phyloP scores from a whole-genome alignment of 2,329 filamentous ascomycete genomes.

The Westerdykella aurantiaca region DNA sequence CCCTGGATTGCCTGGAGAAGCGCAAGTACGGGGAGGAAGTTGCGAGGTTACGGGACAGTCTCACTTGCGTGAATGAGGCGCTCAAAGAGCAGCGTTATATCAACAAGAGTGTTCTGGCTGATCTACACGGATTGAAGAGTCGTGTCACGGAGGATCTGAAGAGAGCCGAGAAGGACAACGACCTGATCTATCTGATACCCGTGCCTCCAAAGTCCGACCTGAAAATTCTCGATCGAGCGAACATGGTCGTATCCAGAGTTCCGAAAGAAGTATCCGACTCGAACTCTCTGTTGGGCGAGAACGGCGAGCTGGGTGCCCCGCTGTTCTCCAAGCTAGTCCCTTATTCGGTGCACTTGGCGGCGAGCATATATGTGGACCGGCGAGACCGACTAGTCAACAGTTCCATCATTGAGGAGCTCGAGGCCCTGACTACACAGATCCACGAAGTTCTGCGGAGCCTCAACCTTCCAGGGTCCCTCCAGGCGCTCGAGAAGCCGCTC shows the following conservation, averaged over 20 bases:
- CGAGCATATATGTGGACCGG: slow-evolving; percentile 90
- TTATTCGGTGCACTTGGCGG: slow-evolving; percentile 90
- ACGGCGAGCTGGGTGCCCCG: slow-evolving; percentile 73
- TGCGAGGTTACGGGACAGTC: slow-evolving; percentile 73
- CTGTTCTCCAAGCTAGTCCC: slow-evolving; percentile 89
- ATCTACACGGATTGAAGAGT: slow-evolving; percentile 76
- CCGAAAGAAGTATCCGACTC: slow-evolving; percentile 80
- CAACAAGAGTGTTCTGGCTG: slow-evolving; percentile 72
- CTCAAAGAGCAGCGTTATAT: slow-evolving; percentile 79
- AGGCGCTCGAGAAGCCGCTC: slow-evolving; percentile 90
- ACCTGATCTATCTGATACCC: slow-evolving; percentile 83
- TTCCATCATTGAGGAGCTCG: slow-evolving; percentile 77
- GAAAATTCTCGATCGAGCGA: slow-evolving; percentile 75
- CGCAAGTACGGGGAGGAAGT: slow-evolving; percentile 93
- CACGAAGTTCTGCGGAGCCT: slow-evolving; percentile 74
- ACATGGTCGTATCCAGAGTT: slow-evolving; percentile 75
- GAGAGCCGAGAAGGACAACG: slow-evolving; percentile 91
- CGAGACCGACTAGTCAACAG: slow-evolving; percentile 86
- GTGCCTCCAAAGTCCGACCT: slow-evolving; percentile 87
- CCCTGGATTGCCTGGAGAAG: slow-evolving; percentile 88
- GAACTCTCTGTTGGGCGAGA: slow-evolving; percentile 71
- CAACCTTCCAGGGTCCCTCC: slow-evolving; percentile 84
- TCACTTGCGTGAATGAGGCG: slow-evolving; percentile 77
- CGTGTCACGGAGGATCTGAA: slow-evolving; percentile 83
- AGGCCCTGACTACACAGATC: slow-evolving; percentile 71